phyloP scores from a whole-genome alignment of 495 filamentous ascomycete genomes.

The Margaritispora aquatica region DNA sequence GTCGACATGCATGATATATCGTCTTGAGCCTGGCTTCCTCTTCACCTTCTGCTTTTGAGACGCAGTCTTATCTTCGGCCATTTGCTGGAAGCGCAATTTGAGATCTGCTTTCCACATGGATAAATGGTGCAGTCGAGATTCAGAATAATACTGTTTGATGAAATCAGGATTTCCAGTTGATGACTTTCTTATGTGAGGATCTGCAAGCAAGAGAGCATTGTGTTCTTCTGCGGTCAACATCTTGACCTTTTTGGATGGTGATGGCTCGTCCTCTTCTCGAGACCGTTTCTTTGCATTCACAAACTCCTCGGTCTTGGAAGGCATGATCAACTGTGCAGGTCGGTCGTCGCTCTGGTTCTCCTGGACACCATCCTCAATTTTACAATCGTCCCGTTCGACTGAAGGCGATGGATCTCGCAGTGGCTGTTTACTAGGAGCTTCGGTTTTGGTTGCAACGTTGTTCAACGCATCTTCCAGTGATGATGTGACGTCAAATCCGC shows the following conservation, averaged over 20 bases:
- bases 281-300: neutral
- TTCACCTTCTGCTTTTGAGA: conserved; percentile 45
- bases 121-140: conserved; percentile 89
- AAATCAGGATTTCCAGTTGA: conserved; percentile 89
- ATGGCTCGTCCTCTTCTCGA: conserved; percentile 4
- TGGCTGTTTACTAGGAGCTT: neutral
- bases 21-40: conserved; percentile 51
- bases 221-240: conserved; percentile 81
- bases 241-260: conserved; percentile 28
- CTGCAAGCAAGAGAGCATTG: conserved; percentile 72
- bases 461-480: conserved; percentile 25
- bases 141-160: conserved; percentile 85
- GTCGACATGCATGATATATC: conserved; percentile 92
- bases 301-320: neutral
- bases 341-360: neutral
- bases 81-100: conserved; percentile 75
- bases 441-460: neutral
- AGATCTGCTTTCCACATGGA: conserved; percentile 94
- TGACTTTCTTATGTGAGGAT: conserved; percentile 76
- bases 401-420: neutral
- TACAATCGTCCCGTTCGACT: neutral
- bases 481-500: conserved; percentile 23
- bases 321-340: neutral
- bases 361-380: neutral
- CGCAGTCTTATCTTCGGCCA: conserved; percentile 61